These are phyloP conservation scores for Cymbopogon flexuosus DNA, from an alignment of 202 grass and related monocot genomes.

Conservation along the genomic window DNA sequence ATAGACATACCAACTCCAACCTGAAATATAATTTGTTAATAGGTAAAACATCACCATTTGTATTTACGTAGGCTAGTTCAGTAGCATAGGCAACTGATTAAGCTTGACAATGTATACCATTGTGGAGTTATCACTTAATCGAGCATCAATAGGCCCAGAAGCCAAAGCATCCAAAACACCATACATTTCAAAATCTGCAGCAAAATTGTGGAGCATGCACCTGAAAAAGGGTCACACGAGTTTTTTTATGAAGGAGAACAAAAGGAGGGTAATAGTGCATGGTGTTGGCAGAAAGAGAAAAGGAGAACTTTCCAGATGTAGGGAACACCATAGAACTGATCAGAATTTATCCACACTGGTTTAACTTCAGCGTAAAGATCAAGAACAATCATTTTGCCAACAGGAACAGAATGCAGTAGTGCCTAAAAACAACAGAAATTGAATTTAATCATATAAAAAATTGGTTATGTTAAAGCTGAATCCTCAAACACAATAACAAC, in stretches of 20 bases:
- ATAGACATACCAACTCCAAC: conserved; percentile 84
- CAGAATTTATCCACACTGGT: conserved; percentile 65
- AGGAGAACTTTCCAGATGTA: conserved; percentile 69
- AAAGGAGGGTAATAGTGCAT: conserved; percentile 13
- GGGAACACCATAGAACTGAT: conserved; percentile 81
- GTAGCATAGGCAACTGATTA: conserved; percentile 25
- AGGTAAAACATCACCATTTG: conserved; percentile 3
- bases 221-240: conserved; percentile 33
- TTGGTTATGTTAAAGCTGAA: background rate
- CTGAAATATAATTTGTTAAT: conserved; percentile 25
- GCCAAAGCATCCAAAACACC: conserved; percentile 63
- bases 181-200: conserved; percentile 82
- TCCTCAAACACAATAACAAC: background rate
- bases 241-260: background rate
- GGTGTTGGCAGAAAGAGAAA: background rate
- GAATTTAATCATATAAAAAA: conserved; percentile 5
- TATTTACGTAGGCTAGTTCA: conserved; percentile 27
- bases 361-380: conserved; percentile 91
- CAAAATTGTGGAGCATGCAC: conserved; percentile 90
- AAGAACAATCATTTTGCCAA: conserved; percentile 76
- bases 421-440: conserved; percentile 42
- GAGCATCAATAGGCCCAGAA: conserved; percentile 67
- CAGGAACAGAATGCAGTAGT: conserved; percentile 69
- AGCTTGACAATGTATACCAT: conserved; percentile 42
- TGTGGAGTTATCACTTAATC: conserved; percentile 64